Conservation (phyloP, 2,329 filamentous ascomycete species). For the Arthroderma sp. region DNA sequence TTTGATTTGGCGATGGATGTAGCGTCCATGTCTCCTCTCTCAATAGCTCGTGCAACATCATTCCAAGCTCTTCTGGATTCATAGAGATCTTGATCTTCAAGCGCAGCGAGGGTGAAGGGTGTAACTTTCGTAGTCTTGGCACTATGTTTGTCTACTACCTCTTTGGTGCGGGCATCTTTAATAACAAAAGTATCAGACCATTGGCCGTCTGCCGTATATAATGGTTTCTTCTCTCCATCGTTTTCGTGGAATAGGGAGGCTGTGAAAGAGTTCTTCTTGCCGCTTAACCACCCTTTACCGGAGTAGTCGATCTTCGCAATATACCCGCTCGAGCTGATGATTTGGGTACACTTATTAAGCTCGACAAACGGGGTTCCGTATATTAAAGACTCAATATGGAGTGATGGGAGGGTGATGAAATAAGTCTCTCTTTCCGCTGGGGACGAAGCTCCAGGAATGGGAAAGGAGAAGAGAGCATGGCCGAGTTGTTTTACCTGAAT, state of each 20-base stretch:
- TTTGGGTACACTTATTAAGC: slow-evolving; percentile 71
- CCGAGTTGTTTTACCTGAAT: slow-evolving; percentile 94
- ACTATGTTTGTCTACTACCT: slow-evolving; percentile 47
- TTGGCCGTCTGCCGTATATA: slow-evolving; percentile 74
- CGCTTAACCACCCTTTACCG: slow-evolving; percentile 86
- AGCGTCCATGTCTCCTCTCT: slow-evolving; percentile 68
- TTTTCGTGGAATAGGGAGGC: slow-evolving; percentile 59
- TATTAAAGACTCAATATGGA: slow-evolving; percentile 90
- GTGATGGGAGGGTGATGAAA: slow-evolving; percentile 76
- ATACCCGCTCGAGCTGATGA: slow-evolving; percentile 75
- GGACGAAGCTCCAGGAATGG: slow-evolving; percentile 37
- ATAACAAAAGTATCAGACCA: slow-evolving; percentile 79
- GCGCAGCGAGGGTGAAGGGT: slow-evolving; percentile 54
- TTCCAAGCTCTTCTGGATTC: slow-evolving; percentile 82
- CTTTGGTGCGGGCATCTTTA: slow-evolving; percentile 48
- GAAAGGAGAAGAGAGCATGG: slow-evolving; percentile 67
- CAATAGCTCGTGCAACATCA: slow-evolving; percentile 70
- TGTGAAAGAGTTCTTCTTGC: slow-evolving; percentile 85
- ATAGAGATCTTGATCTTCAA: slow-evolving; percentile 71
- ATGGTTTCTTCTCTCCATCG: slow-evolving; percentile 52
- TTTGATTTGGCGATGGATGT: slow-evolving; percentile 68
- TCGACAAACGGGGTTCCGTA: slow-evolving; percentile 67
- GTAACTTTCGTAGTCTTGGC: slow-evolving; percentile 47
- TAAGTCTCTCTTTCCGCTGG: slow-evolving; percentile 49
- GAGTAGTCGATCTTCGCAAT: slow-evolving; percentile 84